Evolutionary conservation across 2,329 filamentous ascomycete species (phyloP).

Genomic region (Colletotrichum siamense): DNA sequence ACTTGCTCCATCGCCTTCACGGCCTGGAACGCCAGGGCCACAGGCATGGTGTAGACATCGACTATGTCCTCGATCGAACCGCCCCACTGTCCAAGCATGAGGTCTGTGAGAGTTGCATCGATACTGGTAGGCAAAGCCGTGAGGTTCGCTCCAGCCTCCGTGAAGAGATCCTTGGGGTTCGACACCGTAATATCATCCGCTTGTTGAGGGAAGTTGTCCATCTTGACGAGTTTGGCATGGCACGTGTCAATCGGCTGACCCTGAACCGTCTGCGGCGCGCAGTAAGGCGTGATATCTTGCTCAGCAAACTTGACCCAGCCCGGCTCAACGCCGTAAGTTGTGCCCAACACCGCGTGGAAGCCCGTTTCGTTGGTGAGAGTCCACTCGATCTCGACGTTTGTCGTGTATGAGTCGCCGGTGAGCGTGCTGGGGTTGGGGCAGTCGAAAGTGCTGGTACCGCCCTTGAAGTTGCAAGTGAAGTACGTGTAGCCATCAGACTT

Average conservation of each 20-base stretch:
- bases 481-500: not conserved
- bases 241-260: not conserved
- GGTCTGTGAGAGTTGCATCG: not conserved
- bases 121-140: not conserved
- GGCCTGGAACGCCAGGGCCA: not conserved
- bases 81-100: not conserved
- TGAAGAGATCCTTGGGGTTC: not conserved
- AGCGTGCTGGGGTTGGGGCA: not conserved
- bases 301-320: not conserved
- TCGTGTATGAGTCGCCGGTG: not conserved
- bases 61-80: not conserved
- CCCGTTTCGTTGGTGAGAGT: not conserved
- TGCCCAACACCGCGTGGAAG: not conserved
- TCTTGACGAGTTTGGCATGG: not conserved
- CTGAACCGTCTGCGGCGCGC: not conserved
- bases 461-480: not conserved
- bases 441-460: not conserved
- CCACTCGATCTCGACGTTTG: not conserved
- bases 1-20: not conserved
- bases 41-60: not conserved
- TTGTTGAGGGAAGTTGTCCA: not conserved
- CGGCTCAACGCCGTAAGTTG: not conserved
- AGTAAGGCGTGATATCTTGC: not conserved
- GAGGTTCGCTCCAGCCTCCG: not conserved
- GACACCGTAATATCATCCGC: not conserved